Base-by-base conservation (phyloP, 257 asterid species). In the Salvia hispanica region DNA sequence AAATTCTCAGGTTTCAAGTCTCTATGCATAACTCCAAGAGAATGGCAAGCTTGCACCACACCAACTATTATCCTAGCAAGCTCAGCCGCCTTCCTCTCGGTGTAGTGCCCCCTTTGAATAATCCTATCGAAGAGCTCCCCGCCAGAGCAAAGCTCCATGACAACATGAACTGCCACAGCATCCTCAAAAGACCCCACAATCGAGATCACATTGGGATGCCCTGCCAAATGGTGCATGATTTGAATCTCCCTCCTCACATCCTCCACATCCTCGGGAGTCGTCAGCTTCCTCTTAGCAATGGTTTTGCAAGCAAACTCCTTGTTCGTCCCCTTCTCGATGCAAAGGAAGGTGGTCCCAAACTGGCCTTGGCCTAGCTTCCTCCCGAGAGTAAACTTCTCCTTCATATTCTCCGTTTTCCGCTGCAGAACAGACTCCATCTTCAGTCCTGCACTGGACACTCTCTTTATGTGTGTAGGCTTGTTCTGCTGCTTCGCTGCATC, bases 241-340 rank as follows among this genome's bases (percentile, higher is more conserved):
- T 83, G 92, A 70, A 92, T 87, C 70, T 92, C 98, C 62, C 98
- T 87, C 77, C 95, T 78, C 37, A 92, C 96, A 79, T 92, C 98
- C 70, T 92, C 96, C 31, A 92, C 96, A 45, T 92, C 98, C 25
- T 92, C 98, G 50, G 77, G 74, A 1, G 86, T 77, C 56, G 75
- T 72, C 37, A 92, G 51, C 83, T 89, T 92, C 83, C 95, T 83
- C 79, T 92, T 92, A 0, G 95, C 88, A 6, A 92, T 87, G 12
- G 96, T 79, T 75, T 92, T 92, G 76, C 98, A 92, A 5, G 98
- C 98, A 36, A 77, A 84, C 59, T 80, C 81, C 55, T 77, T 83
- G 64, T 83, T 82, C 3, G 86, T 80, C 13, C 66, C 84, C 77
- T 82, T 92, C 71, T 84, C 95, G n/a, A 80, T 43, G 45, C 95